Conservation (phyloP, 169 alveolate species). For the Amoebophrya sp. region DNA sequence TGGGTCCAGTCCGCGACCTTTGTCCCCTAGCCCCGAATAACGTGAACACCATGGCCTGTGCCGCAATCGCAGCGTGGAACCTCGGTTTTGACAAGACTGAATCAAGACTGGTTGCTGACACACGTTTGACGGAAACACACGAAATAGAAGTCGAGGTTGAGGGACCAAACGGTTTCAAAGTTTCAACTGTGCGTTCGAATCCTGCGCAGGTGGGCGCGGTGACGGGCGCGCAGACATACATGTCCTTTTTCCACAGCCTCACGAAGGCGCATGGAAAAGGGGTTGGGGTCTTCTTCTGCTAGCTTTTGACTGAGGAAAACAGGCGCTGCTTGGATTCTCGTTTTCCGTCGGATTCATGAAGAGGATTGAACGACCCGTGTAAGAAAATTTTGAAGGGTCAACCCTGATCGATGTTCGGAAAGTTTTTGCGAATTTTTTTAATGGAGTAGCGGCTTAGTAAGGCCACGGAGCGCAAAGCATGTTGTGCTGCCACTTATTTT, state of each 20-base stretch:
- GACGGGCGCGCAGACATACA: conserved; percentile 30
- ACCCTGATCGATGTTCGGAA: no score
- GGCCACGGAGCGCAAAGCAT: no score
- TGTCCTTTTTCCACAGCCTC: neutral
- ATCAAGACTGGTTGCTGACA: conserved; percentile 22
- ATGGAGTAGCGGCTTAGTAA: no score
- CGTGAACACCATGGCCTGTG: conserved; percentile 36
- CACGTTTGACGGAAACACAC: neutral
- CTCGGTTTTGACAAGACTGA: neutral
- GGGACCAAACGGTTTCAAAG: conserved; percentile 25
- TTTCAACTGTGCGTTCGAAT: neutral
- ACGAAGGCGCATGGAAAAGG: neutral
- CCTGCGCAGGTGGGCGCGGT: conserved; percentile 33
- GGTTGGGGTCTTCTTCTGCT: neutral
- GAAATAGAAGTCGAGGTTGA: neutral
- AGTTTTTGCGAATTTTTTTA: no score
- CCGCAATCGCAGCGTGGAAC: conserved; percentile 27
- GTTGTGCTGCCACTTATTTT: no score
- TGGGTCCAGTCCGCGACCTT: conserved; percentile 4
- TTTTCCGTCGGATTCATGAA: no score
- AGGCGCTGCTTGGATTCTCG: no score
- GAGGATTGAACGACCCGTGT: no score
- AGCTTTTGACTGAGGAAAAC: neutral
- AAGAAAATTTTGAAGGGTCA: no score
- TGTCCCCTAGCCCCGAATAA: conserved; percentile 33